Base-by-base conservation (phyloP, 1,139 yeast species). In the Saccharomyces hybrid region DNA sequence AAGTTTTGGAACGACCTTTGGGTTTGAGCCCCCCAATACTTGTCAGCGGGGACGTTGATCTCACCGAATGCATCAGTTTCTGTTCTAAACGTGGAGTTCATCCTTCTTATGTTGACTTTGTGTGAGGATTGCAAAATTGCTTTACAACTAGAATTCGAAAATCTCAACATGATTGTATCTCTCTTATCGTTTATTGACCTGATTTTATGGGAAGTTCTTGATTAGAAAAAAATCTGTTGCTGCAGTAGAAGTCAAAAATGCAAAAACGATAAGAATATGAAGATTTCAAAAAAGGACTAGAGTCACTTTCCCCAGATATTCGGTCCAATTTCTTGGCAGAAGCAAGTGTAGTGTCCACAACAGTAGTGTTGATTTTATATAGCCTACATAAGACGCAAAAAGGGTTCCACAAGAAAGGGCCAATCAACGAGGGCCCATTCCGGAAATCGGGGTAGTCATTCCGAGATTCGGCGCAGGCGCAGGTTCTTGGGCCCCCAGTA, bases 1-100 rank as follows among this genome's bases (percentile, higher is more conserved):
- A 93, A 93, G 79, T 93, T 93, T 75, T 85, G 87, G 66, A 84
- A 80, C 12, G 98, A 86, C 74, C 96, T 82, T 73, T 95, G 97
- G 58, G 99, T 93, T 76, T 93, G 99, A 48, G 99, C 98, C 58
- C 99, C 98, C 88, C 96, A 91, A 78, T 91, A 91, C 71, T 83
- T 84, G 68, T 86, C 79, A 58, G 81, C 75, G 57, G 90, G 95
- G 53, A 91, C 98, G 69, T 88, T 88, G 67, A 93, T 86, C 69
- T 88, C 96, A 64, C 99, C 99, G 69, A 93, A 93, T 53, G 98
- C 97, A 74, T 93, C 99, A 57, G 90, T 81, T 73, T 93, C 99
- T 57, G 81, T 81, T 77, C 98, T 84, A 27, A 26, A 29, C 21
- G 48, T 44, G 4, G 53, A 28, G 47, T 27, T 51, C 49, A 50